phyloP scores from a whole-genome alignment of 345 rosid species.

The Leavenworthia alabamica region DNA sequence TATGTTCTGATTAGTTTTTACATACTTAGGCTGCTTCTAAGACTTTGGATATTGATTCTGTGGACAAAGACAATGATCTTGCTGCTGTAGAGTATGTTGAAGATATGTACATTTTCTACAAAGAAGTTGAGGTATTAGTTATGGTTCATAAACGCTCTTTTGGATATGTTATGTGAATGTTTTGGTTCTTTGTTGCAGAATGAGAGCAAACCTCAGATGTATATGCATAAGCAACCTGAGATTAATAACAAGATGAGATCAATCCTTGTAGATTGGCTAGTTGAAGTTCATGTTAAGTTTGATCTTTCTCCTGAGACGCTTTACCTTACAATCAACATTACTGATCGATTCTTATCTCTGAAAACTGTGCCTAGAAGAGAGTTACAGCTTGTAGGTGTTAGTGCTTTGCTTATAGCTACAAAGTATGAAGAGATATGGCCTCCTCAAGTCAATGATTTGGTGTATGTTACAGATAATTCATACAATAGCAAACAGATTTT shows the following conservation, averaged over 20 bases:
- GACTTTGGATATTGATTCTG: constrained; percentile 62
- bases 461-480: constrained; percentile 68
- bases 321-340: constrained; percentile 76
- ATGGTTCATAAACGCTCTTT: too few relatives aligned
- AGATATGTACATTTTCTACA: constrained; percentile 81
- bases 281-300: constrained; percentile 77
- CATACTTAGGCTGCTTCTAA: constrained; percentile 58
- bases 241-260: constrained; percentile 82
- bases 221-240: constrained; percentile 68
- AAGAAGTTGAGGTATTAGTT: constrained; percentile 63
- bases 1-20: constrained; percentile 3
- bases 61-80: constrained; percentile 59
- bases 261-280: constrained; percentile 83
- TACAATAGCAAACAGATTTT: constrained; percentile 57
- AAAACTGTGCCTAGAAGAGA: constrained; percentile 67
- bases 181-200: constrained; percentile 35
- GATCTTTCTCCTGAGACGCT: constrained; percentile 82
- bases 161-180: background rate
- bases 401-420: constrained; percentile 80
- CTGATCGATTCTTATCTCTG: constrained; percentile 67
- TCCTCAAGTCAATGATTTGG: constrained; percentile 87
- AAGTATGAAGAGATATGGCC: constrained; percentile 99
- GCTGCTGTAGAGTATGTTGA: constrained; percentile 85
- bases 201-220: constrained; percentile 58
- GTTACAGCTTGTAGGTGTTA: constrained; percentile 73